Evolutionary conservation across 352 stramenopile genomes (phyloP).

Genomic region (Phytophthora pseudosyringae): DNA sequence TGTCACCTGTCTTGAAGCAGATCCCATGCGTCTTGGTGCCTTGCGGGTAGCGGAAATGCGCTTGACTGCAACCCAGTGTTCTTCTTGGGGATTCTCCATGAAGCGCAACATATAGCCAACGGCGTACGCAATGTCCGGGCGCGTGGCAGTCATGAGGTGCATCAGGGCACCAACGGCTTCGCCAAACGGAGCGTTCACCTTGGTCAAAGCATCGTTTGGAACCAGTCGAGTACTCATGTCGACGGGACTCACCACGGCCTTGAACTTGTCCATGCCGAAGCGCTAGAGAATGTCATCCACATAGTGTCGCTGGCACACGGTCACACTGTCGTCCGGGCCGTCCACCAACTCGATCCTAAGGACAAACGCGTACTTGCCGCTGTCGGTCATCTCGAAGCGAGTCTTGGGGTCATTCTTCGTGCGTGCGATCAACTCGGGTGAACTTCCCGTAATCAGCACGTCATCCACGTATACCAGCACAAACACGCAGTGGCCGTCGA

Average conservation of each 20-base stretch:
- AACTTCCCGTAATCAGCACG: too few relatives aligned
- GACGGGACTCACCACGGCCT: constrained; percentile 10
- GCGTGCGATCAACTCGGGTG: too few relatives aligned
- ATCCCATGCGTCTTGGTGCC: constrained; percentile 28
- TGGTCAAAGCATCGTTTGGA: constrained; percentile 8
- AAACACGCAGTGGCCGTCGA: too few relatives aligned
- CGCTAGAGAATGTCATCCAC: constrained; percentile 32
- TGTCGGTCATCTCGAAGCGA: constrained; percentile 38
- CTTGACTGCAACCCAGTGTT: constrained; percentile 27
- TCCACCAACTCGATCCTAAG: constrained; percentile 26
- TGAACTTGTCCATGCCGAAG: constrained; percentile 33
- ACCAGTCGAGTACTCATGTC: constrained; percentile 6
- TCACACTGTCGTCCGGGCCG: constrained; percentile 18
- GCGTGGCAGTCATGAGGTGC: constrained; percentile 28
- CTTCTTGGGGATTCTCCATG: constrained; percentile 27
- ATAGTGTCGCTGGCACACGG: constrained; percentile 24
- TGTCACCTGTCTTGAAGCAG: constrained; percentile 7
- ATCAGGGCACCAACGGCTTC: constrained; percentile 30
- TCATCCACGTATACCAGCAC: too few relatives aligned
- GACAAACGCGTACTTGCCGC: constrained; percentile 32
- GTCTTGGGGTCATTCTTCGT: too few relatives aligned
- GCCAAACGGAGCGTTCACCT: constrained; percentile 18
- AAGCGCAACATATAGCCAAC: constrained; percentile 25
- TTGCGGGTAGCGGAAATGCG: constrained; percentile 27
- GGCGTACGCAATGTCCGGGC: constrained; percentile 24